A percentile compares a stretch with the other conserved stretches of the same genome.
These are phyloP conservation scores for Silene uniflora DNA, from an alignment of 148 eudicot species.

Conservation along the genomic window DNA sequence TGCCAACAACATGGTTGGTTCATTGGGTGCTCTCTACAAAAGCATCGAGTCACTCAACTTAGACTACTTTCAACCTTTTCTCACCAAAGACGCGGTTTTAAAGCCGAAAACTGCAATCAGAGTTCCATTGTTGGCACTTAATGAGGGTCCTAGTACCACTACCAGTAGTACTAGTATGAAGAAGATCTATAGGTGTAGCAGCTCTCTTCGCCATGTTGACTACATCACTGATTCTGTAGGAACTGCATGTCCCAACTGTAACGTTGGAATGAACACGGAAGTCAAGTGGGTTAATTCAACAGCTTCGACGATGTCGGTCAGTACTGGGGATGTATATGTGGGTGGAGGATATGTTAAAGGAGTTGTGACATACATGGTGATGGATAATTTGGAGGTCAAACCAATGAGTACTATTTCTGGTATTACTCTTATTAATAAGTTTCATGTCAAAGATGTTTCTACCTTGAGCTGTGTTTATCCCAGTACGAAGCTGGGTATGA, in stretches of 20 bases:
- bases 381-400: conserved; percentile 12
- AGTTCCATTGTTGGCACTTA: background rate
- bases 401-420: conserved; percentile 20
- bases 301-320: no score
- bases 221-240: background rate
- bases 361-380: no score
- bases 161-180: background rate
- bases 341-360: no score
- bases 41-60: background rate
- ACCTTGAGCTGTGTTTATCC: no score
- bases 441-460: background rate
- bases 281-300: no score
- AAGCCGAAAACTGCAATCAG: background rate
- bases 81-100: background rate
- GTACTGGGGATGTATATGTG: no score
- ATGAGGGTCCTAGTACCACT: background rate
- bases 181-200: background rate
- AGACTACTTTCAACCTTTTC: background rate
- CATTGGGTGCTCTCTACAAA: background rate
- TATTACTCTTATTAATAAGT: conserved; percentile 7
- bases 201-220: background rate
- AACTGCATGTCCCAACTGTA: conserved; percentile 5
- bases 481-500: no score
- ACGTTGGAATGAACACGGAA: background rate
- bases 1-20: background rate